Percentiles rank a stretch among this genome's conserved stretches.
These are phyloP conservation scores for Hyphopichia burtonii DNA, from an alignment of 1,139 yeast species.

Conservation along the genomic window DNA sequence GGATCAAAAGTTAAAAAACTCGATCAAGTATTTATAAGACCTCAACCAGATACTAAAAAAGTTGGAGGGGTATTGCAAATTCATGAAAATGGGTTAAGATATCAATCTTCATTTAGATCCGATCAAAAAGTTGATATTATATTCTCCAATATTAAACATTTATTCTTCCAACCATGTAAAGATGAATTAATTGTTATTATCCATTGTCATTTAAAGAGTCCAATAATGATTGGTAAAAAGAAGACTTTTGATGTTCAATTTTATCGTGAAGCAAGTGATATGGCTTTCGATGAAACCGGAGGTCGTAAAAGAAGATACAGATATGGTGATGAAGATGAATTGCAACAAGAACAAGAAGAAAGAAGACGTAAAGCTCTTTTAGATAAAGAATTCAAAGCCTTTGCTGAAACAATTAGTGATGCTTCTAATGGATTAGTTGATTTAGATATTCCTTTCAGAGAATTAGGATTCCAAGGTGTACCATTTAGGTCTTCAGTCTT, in stretches of 20 bases:
- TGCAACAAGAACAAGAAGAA: constrained; percentile 98
- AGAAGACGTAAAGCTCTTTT: constrained; percentile 86
- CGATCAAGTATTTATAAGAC: constrained; percentile 88
- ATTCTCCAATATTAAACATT: constrained; percentile 86
- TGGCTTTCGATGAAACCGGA: constrained; percentile 96
- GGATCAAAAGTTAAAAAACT: constrained; percentile 78
- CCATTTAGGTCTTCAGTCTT: constrained; percentile 93
- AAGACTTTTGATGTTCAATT: constrained; percentile 95
- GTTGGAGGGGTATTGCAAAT: constrained; percentile 88
- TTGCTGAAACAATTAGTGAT: constrained; percentile 89
- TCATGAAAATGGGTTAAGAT: constrained; percentile 94
- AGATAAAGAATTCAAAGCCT: constrained; percentile 87
- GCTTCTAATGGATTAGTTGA: constrained; percentile 80
- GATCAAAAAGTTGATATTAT: constrained; percentile 88
- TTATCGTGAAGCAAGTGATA: constrained; percentile 94
- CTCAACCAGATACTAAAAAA: constrained; percentile 95
- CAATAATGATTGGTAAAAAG: constrained; percentile 93
- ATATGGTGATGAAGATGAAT: constrained; percentile 97
- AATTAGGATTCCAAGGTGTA: constrained; percentile 95
- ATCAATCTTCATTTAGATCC: constrained; percentile 76
- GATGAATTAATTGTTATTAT: constrained; percentile 91
- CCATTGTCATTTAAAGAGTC: constrained; percentile 89
- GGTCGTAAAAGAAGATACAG: constrained; percentile 86
- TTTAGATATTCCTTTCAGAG: constrained; percentile 92
- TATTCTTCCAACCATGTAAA: constrained; percentile 94